Evolutionary conservation across 2,329 filamentous ascomycete genomes (phyloP).

Genomic region (Cercospora sesami): DNA sequence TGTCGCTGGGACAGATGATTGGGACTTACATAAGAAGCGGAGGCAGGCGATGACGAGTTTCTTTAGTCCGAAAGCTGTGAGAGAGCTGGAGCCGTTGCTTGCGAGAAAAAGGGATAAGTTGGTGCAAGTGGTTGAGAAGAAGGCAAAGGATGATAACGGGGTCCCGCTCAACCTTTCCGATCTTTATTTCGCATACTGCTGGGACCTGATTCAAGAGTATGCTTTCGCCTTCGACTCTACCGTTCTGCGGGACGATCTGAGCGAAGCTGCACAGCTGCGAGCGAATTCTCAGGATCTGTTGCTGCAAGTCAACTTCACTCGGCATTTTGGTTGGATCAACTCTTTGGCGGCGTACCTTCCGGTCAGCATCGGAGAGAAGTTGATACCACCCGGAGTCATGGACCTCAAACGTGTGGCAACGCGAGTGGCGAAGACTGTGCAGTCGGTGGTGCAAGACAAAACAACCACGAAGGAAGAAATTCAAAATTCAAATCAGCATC

Average conservation of each 20-base stretch:
- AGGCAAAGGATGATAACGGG: background rate
- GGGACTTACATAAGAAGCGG: constrained; percentile 11
- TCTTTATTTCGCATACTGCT: constrained; percentile 17
- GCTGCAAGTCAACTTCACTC: constrained; percentile 14
- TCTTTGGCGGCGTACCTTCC: constrained; percentile 11
- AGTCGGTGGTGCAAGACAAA: constrained; percentile 12
- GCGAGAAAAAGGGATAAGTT: constrained; percentile 9
- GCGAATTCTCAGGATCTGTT: constrained; percentile 8
- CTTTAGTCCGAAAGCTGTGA: constrained; percentile 17
- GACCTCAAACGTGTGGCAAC: constrained; percentile 9
- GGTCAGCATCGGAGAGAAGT: background rate
- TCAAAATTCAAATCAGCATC: background rate
- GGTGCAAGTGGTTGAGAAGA: constrained; percentile 10
- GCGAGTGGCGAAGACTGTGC: constrained; percentile 8
- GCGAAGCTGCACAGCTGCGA: constrained; percentile 8
- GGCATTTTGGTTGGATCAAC: constrained; percentile 19
- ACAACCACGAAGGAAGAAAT: background rate
- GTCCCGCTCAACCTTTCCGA: constrained; percentile 13
- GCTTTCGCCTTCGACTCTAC: constrained; percentile 12
- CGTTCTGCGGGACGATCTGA: constrained; percentile 6
- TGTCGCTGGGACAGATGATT: constrained; percentile 15
- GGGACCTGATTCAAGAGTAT: constrained; percentile 17
- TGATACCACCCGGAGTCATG: constrained; percentile 15
- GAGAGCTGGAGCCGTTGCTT: constrained; percentile 13
- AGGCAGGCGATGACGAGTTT: constrained; percentile 17